These are phyloP conservation scores for Tubosaeta sp. DNA, from an alignment of 768 basidiomycete species.

Conservation along the genomic window DNA sequence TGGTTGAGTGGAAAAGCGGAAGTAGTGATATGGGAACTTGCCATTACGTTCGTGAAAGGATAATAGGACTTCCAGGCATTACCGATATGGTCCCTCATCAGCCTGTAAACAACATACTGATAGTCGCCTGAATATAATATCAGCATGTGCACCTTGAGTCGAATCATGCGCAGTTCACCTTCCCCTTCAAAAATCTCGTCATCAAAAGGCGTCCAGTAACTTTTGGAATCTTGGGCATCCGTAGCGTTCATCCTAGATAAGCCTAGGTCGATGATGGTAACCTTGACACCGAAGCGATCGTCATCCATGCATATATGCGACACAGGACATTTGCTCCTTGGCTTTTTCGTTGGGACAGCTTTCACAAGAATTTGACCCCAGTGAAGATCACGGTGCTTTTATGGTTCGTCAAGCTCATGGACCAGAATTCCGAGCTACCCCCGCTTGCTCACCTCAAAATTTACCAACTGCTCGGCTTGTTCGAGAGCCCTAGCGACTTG, in stretches of 20 bases:
- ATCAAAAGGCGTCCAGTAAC: slow-evolving; percentile 79
- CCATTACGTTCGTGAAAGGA: slow-evolving; percentile 89
- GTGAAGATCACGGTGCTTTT: slow-evolving; percentile 96
- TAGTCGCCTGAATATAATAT: slow-evolving; percentile 66
- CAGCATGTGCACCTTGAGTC: slow-evolving; percentile 1
- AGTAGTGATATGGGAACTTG: slow-evolving; percentile 32
- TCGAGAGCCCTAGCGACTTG: slow-evolving; percentile 77
- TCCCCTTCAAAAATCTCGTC: slow-evolving; percentile 89
- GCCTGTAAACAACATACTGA: slow-evolving; percentile 92
- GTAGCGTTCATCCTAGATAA: slow-evolving; percentile 76
- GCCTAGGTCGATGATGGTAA: slow-evolving; percentile 92
- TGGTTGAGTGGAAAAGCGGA: slow-evolving; percentile 7
- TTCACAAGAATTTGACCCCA: slow-evolving; percentile 94
- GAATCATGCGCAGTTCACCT: slow-evolving; percentile 43
- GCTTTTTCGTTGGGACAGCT: slow-evolving; percentile 37
- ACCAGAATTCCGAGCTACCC: background rate
- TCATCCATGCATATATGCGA: slow-evolving; percentile 60
- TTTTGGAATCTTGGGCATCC: slow-evolving; percentile 41
- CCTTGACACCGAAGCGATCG: slow-evolving; percentile 57
- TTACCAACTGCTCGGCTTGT: slow-evolving; percentile 71
- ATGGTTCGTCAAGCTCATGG: slow-evolving; percentile 1
- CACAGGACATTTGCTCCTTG: slow-evolving; percentile 30
- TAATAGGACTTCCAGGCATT: slow-evolving; percentile 71
- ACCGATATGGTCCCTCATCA: slow-evolving; percentile 66
- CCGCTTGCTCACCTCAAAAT: slow-evolving; percentile 72